Evolutionary conservation across 2,329 filamentous ascomycete genomes (phyloP).

Genomic region (Alternaria ethzedia): DNA sequence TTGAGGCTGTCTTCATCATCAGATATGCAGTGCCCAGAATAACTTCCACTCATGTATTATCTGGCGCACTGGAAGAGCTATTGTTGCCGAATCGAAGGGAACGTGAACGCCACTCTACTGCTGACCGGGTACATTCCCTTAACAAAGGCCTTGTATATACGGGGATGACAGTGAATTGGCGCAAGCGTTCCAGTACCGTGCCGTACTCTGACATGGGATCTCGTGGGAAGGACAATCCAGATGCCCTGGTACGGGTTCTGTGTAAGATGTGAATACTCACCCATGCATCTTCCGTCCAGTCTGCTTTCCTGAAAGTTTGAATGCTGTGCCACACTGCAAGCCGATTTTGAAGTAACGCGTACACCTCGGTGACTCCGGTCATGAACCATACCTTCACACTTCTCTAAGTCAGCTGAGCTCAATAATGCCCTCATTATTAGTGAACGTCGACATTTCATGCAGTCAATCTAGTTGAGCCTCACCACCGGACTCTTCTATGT

Average conservation of each 20-base stretch:
- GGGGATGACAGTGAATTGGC: background rate
- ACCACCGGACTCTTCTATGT: background rate
- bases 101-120: background rate
- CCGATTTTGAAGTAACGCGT: conserved; percentile 15
- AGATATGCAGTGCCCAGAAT: background rate
- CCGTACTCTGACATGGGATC: background rate
- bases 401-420: background rate
- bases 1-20: background rate
- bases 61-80: background rate
- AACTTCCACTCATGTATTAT: background rate
- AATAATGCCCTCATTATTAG: background rate
- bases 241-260: background rate
- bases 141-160: conserved; percentile 9
- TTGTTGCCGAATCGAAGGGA: background rate
- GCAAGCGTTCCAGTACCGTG: background rate
- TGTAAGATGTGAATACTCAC: background rate
- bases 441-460: background rate
- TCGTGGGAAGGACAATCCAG: background rate
- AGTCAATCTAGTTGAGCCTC: background rate
- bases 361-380: background rate
- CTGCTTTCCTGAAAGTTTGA: background rate
- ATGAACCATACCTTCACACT: background rate
- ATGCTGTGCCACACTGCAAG: background rate
- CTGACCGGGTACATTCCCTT: background rate
- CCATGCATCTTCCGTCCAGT: background rate